phyloP scores from a whole-genome alignment of 441 rosid species.

The Omphalea diandra region DNA sequence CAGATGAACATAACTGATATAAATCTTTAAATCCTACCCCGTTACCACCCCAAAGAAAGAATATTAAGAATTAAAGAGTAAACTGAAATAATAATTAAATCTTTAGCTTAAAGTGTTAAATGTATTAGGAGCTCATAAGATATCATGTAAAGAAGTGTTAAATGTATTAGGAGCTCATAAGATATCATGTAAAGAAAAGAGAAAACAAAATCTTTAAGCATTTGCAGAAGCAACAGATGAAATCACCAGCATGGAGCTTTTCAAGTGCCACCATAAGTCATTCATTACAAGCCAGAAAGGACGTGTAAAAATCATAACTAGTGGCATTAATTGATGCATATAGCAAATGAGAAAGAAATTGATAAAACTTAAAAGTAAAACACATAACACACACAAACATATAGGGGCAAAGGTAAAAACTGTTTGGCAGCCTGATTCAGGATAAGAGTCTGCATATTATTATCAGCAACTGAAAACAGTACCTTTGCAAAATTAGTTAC shows the following conservation, averaged over 20 bases:
- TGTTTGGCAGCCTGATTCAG: neutral
- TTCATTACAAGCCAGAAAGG: neutral
- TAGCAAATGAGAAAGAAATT: neutral
- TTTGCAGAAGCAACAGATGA: neutral
- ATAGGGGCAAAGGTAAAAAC: neutral
- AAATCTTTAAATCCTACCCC: neutral
- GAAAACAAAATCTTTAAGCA: neutral
- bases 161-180: no score
- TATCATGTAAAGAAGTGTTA: neutral
- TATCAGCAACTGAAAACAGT: neutral
- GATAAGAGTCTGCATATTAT: neutral
- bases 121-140: no score
- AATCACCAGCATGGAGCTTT: neutral
- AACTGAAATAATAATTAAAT: no score
- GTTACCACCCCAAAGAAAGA: no score
- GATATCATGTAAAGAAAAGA: neutral
- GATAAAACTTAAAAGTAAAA: neutral
- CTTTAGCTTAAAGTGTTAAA: neutral
- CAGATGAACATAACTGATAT: neutral
- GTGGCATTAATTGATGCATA: neutral
- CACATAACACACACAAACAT: no score
- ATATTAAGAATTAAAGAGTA: no score
- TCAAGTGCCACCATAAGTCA: neutral
- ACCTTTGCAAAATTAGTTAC: no score
- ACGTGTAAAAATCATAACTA: neutral